phyloP scores from a whole-genome alignment of 805 yeast genomes.

The Yarrowia divulgata region DNA sequence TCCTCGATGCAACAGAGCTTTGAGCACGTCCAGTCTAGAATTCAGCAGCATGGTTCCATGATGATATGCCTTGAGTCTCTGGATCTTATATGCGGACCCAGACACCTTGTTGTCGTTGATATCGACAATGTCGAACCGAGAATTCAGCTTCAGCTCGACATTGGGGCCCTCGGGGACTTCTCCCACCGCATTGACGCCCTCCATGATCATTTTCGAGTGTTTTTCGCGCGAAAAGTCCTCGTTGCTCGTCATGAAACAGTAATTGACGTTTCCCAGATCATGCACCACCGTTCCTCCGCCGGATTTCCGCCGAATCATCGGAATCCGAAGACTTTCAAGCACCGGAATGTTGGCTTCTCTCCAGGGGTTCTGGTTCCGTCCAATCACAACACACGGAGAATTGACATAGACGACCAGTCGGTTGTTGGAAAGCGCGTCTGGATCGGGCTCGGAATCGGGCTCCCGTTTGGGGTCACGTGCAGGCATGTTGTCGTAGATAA shows the following conservation, averaged over 20 bases:
- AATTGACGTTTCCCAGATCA: slow-evolving; percentile 87
- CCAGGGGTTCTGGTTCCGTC: slow-evolving; percentile 97
- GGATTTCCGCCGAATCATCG: slow-evolving; percentile 76
- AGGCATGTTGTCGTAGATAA: slow-evolving; percentile 72
- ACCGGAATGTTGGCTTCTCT: slow-evolving; percentile 74
- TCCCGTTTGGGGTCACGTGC: slow-evolving; percentile 39
- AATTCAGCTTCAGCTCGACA: slow-evolving; percentile 60
- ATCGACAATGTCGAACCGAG: slow-evolving; percentile 77
- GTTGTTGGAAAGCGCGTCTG: slow-evolving; percentile 48
- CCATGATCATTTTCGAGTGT: slow-evolving; percentile 58
- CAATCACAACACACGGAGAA: slow-evolving; percentile 87
- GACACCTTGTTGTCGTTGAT: slow-evolving; percentile 64
- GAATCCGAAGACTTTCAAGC: slow-evolving; percentile 60
- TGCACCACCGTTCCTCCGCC: slow-evolving; percentile 99
- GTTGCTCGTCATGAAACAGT: slow-evolving; percentile 76
- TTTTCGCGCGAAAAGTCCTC: slow-evolving; percentile 65
- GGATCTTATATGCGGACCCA: slow-evolving; percentile 91
- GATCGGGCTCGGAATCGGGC: not conserved
- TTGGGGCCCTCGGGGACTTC: slow-evolving; percentile 40
- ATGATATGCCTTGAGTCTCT: slow-evolving; percentile 83
- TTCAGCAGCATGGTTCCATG: slow-evolving; percentile 93
- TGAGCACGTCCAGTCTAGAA: slow-evolving; percentile 66
- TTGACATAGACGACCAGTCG: slow-evolving; percentile 78
- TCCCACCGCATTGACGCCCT: slow-evolving; percentile 48
- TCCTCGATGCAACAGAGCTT: slow-evolving; percentile 63